Percentiles rank a stretch among this genome's conserved stretches.
These are phyloP conservation scores for Mentha longifolia DNA, from an alignment of 257 asterid genomes.

Conservation along the genomic window DNA sequence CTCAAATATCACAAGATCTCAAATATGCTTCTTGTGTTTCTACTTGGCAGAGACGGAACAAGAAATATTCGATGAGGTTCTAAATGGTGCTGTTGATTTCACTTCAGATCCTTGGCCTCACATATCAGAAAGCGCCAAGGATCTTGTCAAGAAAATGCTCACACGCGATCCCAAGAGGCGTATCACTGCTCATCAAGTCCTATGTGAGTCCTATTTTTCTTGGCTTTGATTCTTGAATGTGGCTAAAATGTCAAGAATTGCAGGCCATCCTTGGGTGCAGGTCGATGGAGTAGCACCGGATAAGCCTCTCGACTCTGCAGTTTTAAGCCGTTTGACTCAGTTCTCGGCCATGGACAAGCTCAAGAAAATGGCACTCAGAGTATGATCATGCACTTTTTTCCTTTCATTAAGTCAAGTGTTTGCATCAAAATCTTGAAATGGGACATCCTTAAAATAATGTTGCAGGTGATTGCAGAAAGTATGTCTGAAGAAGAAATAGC, in stretches of 20 bases:
- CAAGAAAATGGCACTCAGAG: slow-evolving; percentile 64
- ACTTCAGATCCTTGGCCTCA: slow-evolving; percentile 78
- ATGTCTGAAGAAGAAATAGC: slow-evolving; percentile 61
- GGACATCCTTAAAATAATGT: background rate
- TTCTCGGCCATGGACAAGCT: slow-evolving; percentile 66
- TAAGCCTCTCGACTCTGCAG: slow-evolving; percentile 83
- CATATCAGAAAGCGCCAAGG: slow-evolving; percentile 69
- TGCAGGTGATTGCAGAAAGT: slow-evolving; percentile 55
- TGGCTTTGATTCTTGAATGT: background rate
- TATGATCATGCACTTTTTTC: slow-evolving; percentile 26
- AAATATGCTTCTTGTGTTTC: slow-evolving; percentile 9
- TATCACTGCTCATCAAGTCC: slow-evolving; percentile 69
- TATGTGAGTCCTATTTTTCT: too few species aligned
- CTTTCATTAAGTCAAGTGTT: too few species aligned
- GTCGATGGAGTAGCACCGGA: slow-evolving; percentile 80
- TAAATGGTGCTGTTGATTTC: slow-evolving; percentile 62
- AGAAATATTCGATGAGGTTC: slow-evolving; percentile 67
- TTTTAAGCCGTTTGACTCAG: slow-evolving; percentile 61
- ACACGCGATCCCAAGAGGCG: slow-evolving; percentile 56
- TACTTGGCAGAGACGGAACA: slow-evolving; percentile 63
- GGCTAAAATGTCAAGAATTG: background rate
- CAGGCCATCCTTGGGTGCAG: slow-evolving; percentile 87
- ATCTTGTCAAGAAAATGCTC: slow-evolving; percentile 66
- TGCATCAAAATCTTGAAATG: too few species aligned
- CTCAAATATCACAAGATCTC: background rate